Percentiles rank a stretch among this genome's conserved stretches.
Evolutionary conservation across 441 rosid genomes (phyloP).

Genomic region (Hura crepitans): DNA sequence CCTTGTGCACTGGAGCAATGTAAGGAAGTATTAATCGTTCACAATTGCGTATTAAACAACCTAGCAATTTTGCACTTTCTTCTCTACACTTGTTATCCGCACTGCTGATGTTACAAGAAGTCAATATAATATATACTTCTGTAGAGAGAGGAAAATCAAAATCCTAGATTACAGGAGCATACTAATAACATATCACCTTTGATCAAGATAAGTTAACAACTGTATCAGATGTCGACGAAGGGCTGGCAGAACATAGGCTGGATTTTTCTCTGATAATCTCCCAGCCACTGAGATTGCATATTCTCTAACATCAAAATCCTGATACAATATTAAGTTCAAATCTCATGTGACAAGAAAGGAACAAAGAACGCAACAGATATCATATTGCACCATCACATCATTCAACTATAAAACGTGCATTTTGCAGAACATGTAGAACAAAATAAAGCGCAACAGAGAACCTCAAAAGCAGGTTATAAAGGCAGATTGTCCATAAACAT

Average conservation of each 20-base stretch:
- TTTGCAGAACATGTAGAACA: not conserved
- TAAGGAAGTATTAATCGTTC: conserved; percentile 93
- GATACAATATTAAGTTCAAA: conserved; percentile 26
- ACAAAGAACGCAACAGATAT: not conserved
- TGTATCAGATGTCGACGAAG: conserved; percentile 99
- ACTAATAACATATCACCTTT: conserved; percentile 54
- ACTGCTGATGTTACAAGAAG: conserved; percentile 65
- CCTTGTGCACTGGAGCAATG: conserved; percentile 97
- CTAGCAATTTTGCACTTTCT: conserved; percentile 97
- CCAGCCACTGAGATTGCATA: conserved; percentile 98
- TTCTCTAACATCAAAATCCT: conserved; percentile 98
- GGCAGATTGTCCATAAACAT: not conserved
- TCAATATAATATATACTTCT: conserved; percentile 20
- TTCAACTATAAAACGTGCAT: not conserved
- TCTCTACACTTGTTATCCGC: conserved; percentile 98
- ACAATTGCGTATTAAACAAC: conserved; percentile 97
- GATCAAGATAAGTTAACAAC: conserved; percentile 90
- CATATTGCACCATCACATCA: conserved; percentile 10
- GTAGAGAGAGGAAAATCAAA: conserved; percentile 1
- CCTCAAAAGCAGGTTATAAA: conserved; percentile 6
- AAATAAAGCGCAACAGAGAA: conserved; percentile 5
- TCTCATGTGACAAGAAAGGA: conserved; percentile 14
- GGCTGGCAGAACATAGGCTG: conserved; percentile 99
- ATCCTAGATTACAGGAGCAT: not conserved
- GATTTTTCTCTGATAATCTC: conserved; percentile 97